Evolutionary conservation across 2,329 filamentous ascomycete species (phyloP).

Genomic region (Penicillium sp.): DNA sequence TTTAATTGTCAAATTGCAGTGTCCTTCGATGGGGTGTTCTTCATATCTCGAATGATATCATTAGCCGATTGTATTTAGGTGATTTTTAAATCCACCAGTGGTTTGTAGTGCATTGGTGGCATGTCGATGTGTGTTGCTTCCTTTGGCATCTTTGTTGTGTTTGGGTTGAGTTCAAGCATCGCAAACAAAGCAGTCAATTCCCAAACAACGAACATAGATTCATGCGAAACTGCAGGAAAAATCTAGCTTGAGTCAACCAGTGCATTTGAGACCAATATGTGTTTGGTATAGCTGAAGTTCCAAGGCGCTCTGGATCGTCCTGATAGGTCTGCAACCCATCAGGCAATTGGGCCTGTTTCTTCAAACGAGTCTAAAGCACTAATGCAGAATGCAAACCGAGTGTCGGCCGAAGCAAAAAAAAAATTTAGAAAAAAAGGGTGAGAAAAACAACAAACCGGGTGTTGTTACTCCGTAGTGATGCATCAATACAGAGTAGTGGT

Average conservation of each 20-base stretch:
- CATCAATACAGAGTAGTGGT: not conserved
- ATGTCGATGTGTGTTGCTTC: not conserved
- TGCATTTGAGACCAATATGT: not conserved
- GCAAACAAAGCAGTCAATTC: not conserved
- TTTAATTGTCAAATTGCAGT: not conserved
- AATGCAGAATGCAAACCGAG: not conserved
- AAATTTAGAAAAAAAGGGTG: not conserved
- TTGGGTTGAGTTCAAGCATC: not conserved
- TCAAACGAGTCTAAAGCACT: not conserved
- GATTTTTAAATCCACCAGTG: not conserved
- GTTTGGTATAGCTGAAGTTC: not conserved
- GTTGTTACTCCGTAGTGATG: not conserved
- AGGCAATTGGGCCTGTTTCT: not conserved
- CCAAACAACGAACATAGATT: not conserved
- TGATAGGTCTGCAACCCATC: not conserved
- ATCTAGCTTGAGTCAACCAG: not conserved
- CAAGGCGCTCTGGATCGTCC: not conserved
- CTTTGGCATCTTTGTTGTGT: not conserved
- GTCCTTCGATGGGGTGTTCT: not conserved
- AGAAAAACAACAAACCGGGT: not conserved
- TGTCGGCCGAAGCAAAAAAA: not conserved
- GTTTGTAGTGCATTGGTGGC: not conserved
- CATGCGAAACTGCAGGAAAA: not conserved
- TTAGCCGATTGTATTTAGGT: constrained; percentile 5
- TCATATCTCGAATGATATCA: not conserved